Base-by-base conservation (phyloP, 129 eudicot genomes). In the Dittrichia graveolens region DNA sequence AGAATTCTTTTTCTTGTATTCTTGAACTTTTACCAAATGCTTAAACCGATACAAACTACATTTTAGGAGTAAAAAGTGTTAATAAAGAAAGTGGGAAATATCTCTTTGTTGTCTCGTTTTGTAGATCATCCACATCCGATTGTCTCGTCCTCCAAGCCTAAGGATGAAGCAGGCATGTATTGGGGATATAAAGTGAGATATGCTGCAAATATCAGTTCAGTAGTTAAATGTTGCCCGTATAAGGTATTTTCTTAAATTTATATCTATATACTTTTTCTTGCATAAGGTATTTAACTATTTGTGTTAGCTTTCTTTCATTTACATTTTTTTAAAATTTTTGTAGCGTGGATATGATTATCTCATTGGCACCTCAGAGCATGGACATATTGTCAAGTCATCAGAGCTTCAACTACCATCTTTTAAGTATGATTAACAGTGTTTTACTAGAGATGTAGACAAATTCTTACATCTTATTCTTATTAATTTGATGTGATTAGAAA, bases 331-430 rank as follows among this genome's bases (percentile, higher is more conserved):
- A 24, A 24, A 40, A 12, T n/a, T 75, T 54, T 54, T 80, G 40
- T 66, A 95, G 99, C 88, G 89, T 56, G 97, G 99, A 56, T 95
- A 95, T 83, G 97, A 95, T 83, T 83, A 90, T 80, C 79, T 86
- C 55, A 90, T 90, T 67, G 99, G 99, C 54, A 95, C 99, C 75
- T 95, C 99, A 8, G 99, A 95, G 85, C 99, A 95, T 83, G 99
- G 99, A 37, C 58, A 77, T 19, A 75, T 79, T 62, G 68, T 84
- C 3, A 88, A 83, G 76, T 88, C 99, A 45, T 95, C 99, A 12
- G 88, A 88, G 65, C 96, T 95, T 45, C 41, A 76, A 64, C 78
- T 95, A 65, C 99, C 99, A 48, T 82, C 96, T 38, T 95, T 87
- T 89, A 90, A 91, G 96, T 94, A 80, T 70, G 15, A 16, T 55